Evolutionary conservation across 2,329 filamentous ascomycete genomes (phyloP).

Genomic region (Parastagonospora avenae): DNA sequence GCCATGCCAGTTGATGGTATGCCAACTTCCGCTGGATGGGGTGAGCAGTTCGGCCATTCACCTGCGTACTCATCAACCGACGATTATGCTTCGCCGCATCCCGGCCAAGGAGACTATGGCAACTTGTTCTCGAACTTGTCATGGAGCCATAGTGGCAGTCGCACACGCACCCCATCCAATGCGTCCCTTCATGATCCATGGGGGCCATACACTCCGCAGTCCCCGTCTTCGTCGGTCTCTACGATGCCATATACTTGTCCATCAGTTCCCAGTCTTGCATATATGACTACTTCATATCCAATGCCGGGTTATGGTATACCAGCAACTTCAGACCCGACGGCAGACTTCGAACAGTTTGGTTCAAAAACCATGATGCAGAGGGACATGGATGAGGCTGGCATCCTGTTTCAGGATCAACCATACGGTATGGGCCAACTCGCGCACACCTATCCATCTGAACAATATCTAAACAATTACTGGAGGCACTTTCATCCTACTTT

Average conservation of each 20-base stretch:
- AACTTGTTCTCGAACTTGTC: conserved; percentile 37
- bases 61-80: conserved; percentile 42
- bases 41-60: conserved; percentile 35
- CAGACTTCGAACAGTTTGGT: conserved; percentile 32
- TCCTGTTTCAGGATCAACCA: conserved; percentile 43
- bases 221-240: conserved; percentile 43
- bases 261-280: conserved; percentile 28
- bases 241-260: conserved; percentile 40
- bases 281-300: conserved; percentile 30
- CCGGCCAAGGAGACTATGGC: conserved; percentile 28
- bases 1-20: conserved; percentile 25
- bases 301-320: conserved; percentile 29
- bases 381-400: conserved; percentile 42
- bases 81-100: conserved; percentile 40
- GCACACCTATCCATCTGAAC: conserved; percentile 41
- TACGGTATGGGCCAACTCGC: conserved; percentile 46
- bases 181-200: conserved; percentile 44
- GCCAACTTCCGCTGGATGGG: conserved; percentile 25
- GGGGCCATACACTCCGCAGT: conserved; percentile 34
- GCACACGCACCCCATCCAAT: conserved; percentile 45
- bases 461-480: conserved; percentile 54
- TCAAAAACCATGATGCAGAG: conserved; percentile 41
- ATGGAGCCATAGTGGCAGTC: conserved; percentile 29
- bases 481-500: conserved; percentile 52
- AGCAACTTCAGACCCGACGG: conserved; percentile 25